Percentiles rank a stretch among this genome's conserved stretches.
Conservation (phyloP, 495 filamentous ascomycete genomes). For the Trichoderma virens region DNA sequence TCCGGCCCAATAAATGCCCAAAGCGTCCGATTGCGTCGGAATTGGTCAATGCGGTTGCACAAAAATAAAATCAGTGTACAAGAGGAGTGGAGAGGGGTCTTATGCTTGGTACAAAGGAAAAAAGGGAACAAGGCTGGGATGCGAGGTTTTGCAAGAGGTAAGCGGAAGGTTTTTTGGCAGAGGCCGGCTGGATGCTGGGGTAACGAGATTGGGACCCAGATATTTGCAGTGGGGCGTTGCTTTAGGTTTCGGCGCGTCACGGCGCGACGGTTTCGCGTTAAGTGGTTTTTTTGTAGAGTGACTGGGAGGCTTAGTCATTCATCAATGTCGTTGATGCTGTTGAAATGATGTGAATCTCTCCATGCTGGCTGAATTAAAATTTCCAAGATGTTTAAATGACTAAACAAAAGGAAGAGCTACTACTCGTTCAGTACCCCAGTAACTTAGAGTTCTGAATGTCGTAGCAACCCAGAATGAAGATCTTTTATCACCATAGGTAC, state of each 20-base stretch:
- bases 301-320: no score
- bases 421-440: no score
- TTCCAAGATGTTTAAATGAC: no score
- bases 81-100: background rate
- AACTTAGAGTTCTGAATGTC: no score
- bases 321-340: no score
- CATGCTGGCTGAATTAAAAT: no score
- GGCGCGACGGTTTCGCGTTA: constrained; percentile 10
- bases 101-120: background rate
- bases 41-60: background rate
- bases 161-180: no score
- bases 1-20: background rate
- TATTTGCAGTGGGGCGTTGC: background rate
- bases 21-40: background rate
- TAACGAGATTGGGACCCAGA: background rate
- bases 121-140: background rate
- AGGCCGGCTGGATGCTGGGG: constrained; percentile 1
- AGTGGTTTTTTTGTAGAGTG: background rate
- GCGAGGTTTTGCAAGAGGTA: background rate
- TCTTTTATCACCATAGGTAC: no score
- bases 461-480: no score
- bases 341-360: no score
- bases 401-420: no score
- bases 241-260: background rate
- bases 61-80: background rate